Evolutionary conservation across 306 rosid species (phyloP), one percentile per base, ranked within the genome.

Genomic region (Gastrolobium villosum): DNA sequence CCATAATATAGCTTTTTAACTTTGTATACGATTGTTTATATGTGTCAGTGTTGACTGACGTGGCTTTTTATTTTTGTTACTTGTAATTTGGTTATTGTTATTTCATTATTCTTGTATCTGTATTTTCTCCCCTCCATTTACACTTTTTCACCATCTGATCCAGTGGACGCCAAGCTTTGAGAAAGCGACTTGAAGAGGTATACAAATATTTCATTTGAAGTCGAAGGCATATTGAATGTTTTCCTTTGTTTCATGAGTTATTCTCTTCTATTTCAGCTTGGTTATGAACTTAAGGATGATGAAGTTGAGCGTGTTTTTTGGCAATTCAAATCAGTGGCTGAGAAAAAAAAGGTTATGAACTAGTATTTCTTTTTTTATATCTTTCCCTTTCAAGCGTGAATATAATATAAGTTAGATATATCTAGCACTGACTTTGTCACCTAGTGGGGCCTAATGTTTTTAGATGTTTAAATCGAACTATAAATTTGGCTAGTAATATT

Each of bases 121-220:
- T 20, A 37, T 32, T 43, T 56, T 36, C 7, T 35, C 4, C 49
- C 32, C 28, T 35, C 48, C 6, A 53, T 63, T 49, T 48, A 43
- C 32, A 11, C 41, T 52, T 71, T 28, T 10, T 8, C 28, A 9
- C 4, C 7, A 32, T 50, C 32, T 79, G 72, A 31, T 78, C 64
- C 48, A 95, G 99, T 81, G 99, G 99, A 26, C 96, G 99, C 30
- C 98, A 95, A 77, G 99, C 98, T 55, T 81, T 95, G 75, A 91
- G 53, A 85, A 87, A 77, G 20, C 84, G 81, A 70, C 87, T 95
- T 71, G 84, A 77, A 79, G 92, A 93, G 99, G 99, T 93, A 85
- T 37, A 35, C 26, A 79, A 35, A 37, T 14, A 14, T 63, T 71
- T 65, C 52, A 1, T 15, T 79, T 35, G 34, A 32, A 11, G 10